Base-by-base conservation (phyloP, 441 rosid genomes). In the Cnidoscolus chayamansa region DNA sequence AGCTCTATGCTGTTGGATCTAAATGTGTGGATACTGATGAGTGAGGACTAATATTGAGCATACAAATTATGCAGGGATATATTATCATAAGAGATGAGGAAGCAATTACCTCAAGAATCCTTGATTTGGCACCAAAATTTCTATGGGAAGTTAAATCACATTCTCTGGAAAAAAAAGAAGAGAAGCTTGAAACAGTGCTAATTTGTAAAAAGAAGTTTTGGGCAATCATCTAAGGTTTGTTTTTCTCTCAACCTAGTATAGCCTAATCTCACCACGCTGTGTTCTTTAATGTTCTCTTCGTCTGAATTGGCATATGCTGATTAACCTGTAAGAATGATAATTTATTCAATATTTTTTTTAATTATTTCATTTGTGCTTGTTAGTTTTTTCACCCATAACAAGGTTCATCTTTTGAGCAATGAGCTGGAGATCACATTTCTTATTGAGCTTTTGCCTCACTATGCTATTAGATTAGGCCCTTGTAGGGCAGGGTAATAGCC, bases 161-260 rank as follows among this genome's bases (percentile, higher is more conserved):
- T 72, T 31, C 71, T 65, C 79, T 91, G 15, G 72, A 84, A 62
- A 88, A 86, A 82, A 89, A 79, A 79, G 82, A 79, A 75, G 91
- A 84, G 80, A 80, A 73, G 80, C 77, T 67, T 68, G 99, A 91
- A 68, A 77, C 84, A 2, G 93, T 93, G 68, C 75, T 95, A 50
- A 78, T 91, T 48, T 89, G 99, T 77, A 84, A 93, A 72, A 95
- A 91, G 83, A 93, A 78, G 80, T 95, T 93, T 76, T 95, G 98
- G 96, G 89, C 89, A 37, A 73, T 80, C 25, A 30, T 73, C 31
- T 73, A 60, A 79, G 67, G 47, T 54, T 58, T 13, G 63, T 32
- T 69, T 68, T 13, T 55, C 40, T 25, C 37, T 57, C 45, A 58
- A 25, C 65, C n/a, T 69, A 69, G 65, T 35, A 57, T 15, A 57